Evolutionary conservation across 768 basidiomycete genomes (phyloP), one percentile per base, ranked within the genome.

Genomic region (Podaxis sp.): DNA sequence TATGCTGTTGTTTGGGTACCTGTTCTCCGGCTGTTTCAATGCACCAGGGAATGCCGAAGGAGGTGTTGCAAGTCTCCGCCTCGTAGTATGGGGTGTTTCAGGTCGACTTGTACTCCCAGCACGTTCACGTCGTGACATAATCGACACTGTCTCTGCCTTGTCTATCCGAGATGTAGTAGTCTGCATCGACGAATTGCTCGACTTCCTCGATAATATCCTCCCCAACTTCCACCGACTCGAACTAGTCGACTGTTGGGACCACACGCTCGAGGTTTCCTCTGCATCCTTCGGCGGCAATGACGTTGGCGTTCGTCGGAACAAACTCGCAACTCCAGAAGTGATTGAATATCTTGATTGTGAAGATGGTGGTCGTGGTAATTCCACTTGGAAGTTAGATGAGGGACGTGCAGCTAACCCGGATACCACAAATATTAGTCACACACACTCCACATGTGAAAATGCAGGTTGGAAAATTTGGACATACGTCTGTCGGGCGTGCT

Each of bases 21-120:
- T 78, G 38, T 71, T 69, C 30, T 82, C 80, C 39, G 71, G 75
- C n/a, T 72, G 75, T 46, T 76, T 69, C 57, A 67, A 65, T 13
- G 75, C 77, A 26, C 72, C 69, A 63, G 77, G 79, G 63, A 86
- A 88, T 4, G 86, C 85, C 0, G 87, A 87, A 9, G 87, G 87
- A n/a, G 87, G 85, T 5, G 79, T 79, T 30, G 79, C 80, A 38
- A 82, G 69, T 39, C 54, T 59, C 26, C 66, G 52, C 15, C 53
- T 30, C 15, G 44, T 17, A 0, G 85, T 86, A 12, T 86, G 86
- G 15, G 86, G 85, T 4, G 79, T 79, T 28, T 78, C 80, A 40
- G 82, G 70, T 39, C 79, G 77, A 55, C 83, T 78, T 52, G 80
- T 71, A 58, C 80, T 82, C 44, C 76, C 77, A n/a, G 74, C 71